phyloP scores from a whole-genome alignment of 805 yeast species.

The Suhomyces prunicola region DNA sequence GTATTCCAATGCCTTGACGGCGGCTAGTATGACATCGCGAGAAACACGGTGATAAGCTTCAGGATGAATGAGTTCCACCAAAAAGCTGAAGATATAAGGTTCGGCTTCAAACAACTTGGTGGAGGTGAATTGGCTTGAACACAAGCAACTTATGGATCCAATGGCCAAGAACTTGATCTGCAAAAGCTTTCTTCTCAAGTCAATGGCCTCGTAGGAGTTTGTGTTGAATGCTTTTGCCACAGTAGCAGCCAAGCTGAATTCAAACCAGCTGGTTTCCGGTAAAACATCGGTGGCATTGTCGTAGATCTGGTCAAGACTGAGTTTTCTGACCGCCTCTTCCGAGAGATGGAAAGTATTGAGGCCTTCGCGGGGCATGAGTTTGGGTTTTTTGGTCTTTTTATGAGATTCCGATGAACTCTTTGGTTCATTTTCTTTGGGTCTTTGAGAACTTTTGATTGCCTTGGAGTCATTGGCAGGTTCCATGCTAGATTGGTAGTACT shows the following conservation, averaged over 20 bases:
- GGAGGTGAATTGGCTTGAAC: conserved; percentile 55
- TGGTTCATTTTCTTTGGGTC: conserved; percentile 3
- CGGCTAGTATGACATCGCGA: conserved; percentile 51
- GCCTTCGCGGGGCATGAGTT: conserved; percentile 35
- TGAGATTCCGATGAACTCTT: neutral
- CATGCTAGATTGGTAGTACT: conserved; percentile 37
- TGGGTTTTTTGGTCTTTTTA: neutral
- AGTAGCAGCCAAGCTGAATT: conserved; percentile 58
- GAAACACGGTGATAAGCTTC: conserved; percentile 51
- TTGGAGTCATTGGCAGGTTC: conserved; percentile 9
- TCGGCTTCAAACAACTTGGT: conserved; percentile 69
- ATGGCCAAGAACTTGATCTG: conserved; percentile 64
- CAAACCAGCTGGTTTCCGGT: conserved; percentile 64
- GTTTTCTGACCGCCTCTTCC: conserved; percentile 55
- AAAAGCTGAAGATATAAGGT: conserved; percentile 61
- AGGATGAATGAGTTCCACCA: conserved; percentile 72
- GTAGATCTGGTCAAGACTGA: conserved; percentile 58
- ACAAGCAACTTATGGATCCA: conserved; percentile 58
- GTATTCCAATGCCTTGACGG: conserved; percentile 65
- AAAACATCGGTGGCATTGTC: conserved; percentile 55
- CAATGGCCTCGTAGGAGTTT: conserved; percentile 49
- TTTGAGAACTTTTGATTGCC: conserved; percentile 9
- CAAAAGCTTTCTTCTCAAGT: conserved; percentile 56
- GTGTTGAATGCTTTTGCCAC: conserved; percentile 71
- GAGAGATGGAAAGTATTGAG: conserved; percentile 48